A percentile compares a stretch with the other conserved stretches of the same genome.
Conservation (phyloP, 129 eudicot species). For the Pseudognaphalium luteoalbum region DNA sequence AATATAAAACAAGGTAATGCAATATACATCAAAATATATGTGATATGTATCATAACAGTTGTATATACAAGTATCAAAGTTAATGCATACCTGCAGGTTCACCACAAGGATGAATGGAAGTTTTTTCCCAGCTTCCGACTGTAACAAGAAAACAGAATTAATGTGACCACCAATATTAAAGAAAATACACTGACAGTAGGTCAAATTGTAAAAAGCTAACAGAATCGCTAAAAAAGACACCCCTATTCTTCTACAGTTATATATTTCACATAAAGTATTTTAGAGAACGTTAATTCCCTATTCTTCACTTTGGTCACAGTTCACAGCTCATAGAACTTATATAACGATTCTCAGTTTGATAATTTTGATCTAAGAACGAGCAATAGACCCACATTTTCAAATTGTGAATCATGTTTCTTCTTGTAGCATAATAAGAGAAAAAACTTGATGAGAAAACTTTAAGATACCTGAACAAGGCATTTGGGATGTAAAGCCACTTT, state of each 20-base stretch:
- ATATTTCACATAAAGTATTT: background rate
- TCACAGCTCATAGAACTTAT: background rate
- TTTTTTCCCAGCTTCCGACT: slow-evolving; percentile 84
- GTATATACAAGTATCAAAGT: background rate
- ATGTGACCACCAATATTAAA: background rate
- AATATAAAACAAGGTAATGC: too few species aligned
- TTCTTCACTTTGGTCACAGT: background rate
- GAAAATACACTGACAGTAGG: background rate
- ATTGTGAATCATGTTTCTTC: background rate
- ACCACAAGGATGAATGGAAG: slow-evolving; percentile 83
- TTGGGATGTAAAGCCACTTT: slow-evolving; percentile 90
- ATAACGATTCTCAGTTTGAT: background rate
- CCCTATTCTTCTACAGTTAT: background rate
- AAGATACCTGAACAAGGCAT: slow-evolving; percentile 78
- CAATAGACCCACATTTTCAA: background rate
- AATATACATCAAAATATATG: too few species aligned
- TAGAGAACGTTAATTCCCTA: background rate
- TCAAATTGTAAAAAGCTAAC: background rate
- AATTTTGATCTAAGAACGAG: background rate
- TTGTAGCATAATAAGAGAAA: background rate
- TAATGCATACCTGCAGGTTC: slow-evolving; percentile 76
- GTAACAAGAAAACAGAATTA: slow-evolving; percentile 37
- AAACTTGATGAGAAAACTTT: background rate
- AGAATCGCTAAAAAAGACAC: too few species aligned
- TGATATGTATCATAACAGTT: too few species aligned